Percentiles rank a stretch among this genome's conserved stretches.
phyloP scores from a whole-genome alignment of 1,284 basidiomycete species.

The Mycena citricolor region DNA sequence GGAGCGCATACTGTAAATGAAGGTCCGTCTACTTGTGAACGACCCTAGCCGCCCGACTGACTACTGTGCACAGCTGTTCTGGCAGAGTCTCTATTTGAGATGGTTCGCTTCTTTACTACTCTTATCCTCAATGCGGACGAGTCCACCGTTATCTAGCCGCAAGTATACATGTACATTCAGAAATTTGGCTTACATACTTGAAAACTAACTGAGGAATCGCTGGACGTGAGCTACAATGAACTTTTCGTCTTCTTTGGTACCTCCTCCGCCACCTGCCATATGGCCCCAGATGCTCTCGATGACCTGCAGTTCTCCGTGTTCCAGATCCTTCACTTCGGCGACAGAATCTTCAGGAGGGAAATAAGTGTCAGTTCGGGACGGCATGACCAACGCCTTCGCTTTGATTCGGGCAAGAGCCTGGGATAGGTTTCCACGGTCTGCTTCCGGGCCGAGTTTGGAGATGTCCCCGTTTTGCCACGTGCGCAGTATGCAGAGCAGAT shows the following conservation, averaged over 20 bases:
- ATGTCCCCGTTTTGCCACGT: slow-evolving; percentile 60
- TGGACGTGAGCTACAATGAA: slow-evolving; percentile 13
- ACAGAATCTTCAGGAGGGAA: slow-evolving; percentile 64
- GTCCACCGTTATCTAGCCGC: slow-evolving; percentile 12
- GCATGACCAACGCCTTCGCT: slow-evolving; percentile 57
- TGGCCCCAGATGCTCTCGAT: slow-evolving; percentile 61
- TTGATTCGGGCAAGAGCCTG: slow-evolving; percentile 43
- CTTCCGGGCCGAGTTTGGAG: slow-evolving; percentile 35
- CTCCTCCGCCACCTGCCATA: slow-evolving; percentile 20
- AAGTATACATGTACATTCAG: neutral
- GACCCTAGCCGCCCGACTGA: neutral
- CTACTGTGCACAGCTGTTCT: slow-evolving; percentile 29
- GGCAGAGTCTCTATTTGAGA: slow-evolving; percentile 43
- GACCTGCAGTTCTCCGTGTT: slow-evolving; percentile 44
- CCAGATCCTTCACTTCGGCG: slow-evolving; percentile 46
- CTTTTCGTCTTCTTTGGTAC: slow-evolving; percentile 17
- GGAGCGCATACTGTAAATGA: slow-evolving; percentile 71
- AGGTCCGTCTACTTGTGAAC: slow-evolving; percentile 31
- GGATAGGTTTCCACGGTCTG: slow-evolving; percentile 43
- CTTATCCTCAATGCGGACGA: slow-evolving; percentile 48
- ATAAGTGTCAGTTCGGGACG: slow-evolving; percentile 59
- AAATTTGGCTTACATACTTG: too few relatives aligned
- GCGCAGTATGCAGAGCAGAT: slow-evolving; percentile 47
- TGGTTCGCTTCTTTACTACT: slow-evolving; percentile 47
- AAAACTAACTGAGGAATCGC: slow-evolving; percentile 11